Conservation (phyloP, 164 flowering plant species). For the Hamamelis virginiana region DNA sequence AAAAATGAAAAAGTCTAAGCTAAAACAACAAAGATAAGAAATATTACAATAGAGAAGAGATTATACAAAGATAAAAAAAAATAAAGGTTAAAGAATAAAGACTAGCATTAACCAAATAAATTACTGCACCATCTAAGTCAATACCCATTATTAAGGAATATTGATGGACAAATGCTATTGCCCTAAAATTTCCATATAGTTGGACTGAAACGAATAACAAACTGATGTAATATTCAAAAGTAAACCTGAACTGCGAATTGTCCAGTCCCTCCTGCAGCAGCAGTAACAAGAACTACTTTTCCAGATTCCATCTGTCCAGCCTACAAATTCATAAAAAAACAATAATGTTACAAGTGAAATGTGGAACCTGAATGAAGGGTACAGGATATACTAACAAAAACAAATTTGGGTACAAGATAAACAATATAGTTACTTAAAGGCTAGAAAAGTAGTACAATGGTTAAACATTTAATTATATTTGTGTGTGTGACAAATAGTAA, state of each 20-base stretch:
- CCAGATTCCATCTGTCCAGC: slow-evolving; percentile 88
- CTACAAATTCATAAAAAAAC: slow-evolving; percentile 35
- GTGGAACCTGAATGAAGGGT: neutral
- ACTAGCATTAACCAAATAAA: too few relatives aligned
- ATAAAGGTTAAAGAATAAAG: too few relatives aligned
- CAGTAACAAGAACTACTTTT: slow-evolving; percentile 88
- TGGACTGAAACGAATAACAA: neutral
- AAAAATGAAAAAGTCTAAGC: too few relatives aligned
- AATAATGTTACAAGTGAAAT: slow-evolving; percentile 12
- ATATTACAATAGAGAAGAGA: too few relatives aligned
- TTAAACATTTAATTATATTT: neutral
- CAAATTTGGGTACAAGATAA: neutral
- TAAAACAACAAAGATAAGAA: too few relatives aligned
- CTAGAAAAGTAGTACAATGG: neutral
- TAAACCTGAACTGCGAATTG: slow-evolving; percentile 97
- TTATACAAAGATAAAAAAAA: too few relatives aligned
- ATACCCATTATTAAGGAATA: too few relatives aligned
- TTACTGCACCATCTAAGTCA: too few relatives aligned
- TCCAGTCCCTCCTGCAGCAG: slow-evolving; percentile 99
- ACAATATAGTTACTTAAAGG: neutral
- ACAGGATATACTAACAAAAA: neutral
- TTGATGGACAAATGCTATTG: too few relatives aligned
- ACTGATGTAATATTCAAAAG: neutral
- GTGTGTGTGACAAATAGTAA: too few relatives aligned
- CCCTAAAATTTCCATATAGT: neutral